phyloP scores from a whole-genome alignment of 352 stramenopile species.

The Peronosclerospora sorghi region DNA sequence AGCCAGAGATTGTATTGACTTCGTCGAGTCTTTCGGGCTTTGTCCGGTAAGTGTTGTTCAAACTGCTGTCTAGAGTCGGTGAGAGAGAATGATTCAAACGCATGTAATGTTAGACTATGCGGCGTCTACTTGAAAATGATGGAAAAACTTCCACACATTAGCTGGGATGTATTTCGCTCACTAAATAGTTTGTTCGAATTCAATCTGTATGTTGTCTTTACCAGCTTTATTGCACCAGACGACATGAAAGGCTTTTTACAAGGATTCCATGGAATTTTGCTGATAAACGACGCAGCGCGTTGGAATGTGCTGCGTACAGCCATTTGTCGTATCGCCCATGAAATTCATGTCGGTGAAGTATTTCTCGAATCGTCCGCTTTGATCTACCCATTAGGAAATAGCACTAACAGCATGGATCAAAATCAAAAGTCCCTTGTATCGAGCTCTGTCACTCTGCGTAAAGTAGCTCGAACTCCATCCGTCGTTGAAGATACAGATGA shows the following conservation, averaged over 20 bases:
- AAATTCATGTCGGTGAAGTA: slow-evolving; percentile 34
- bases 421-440: slow-evolving; percentile 12
- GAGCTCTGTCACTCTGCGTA: slow-evolving; percentile 36
- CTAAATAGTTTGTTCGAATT: slow-evolving; percentile 79
- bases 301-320: slow-evolving; percentile 34
- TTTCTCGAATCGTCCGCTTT: slow-evolving; percentile 35
- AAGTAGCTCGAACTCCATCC: slow-evolving; percentile 31
- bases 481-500: slow-evolving; percentile 43
- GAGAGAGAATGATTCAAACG: not conserved
- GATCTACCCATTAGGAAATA: slow-evolving; percentile 18
- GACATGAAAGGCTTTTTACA: slow-evolving; percentile 43
- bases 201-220: slow-evolving; percentile 67
- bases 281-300: slow-evolving; percentile 15
- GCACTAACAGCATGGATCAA: slow-evolving; percentile 7
- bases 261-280: slow-evolving; percentile 13
- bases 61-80: not conserved
- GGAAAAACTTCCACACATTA: slow-evolving; percentile 60
- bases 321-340: slow-evolving; percentile 44
- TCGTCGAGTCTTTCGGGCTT: slow-evolving; percentile 63
- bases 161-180: slow-evolving; percentile 55
- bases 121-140: slow-evolving; percentile 85
- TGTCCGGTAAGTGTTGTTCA: slow-evolving; percentile 32
- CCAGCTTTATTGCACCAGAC: slow-evolving; percentile 38
- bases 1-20: slow-evolving; percentile 57
- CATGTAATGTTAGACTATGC: slow-evolving; percentile 36